Evolutionary conservation across 805 yeast genomes (phyloP), one percentile per base, ranked within the genome.

Genomic region (Starmera amethionina): DNA sequence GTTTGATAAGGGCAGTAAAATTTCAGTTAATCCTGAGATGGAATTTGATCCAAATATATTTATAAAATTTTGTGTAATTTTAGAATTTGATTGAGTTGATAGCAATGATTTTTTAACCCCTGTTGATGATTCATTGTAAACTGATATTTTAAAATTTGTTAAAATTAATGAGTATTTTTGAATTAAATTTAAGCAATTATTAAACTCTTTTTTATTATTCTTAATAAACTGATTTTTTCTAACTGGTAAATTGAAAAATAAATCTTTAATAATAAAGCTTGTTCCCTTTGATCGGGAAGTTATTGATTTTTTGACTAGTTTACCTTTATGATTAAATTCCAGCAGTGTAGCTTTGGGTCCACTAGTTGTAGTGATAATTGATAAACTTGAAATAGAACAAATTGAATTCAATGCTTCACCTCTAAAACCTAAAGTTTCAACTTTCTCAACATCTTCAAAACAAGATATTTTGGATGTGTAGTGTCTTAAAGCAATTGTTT

Each of bases 331-430:
- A 45, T 73, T 74, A 51, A 75, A 84, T 32, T 60, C 68, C 16
- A 90, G 58, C 36, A 58, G 62, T 31, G 70, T 63, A 3, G 86
- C 93, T 34, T 64, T 62, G 1, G 93, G 89, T 0, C 61, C 55
- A 6, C 46, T 46, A 2, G 73, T 65, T 4, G 82, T 68, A 0
- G 88, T 82, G 1, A 51, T 56, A 1, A 83, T 65, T 8, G 52
- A 48, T 7, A 82, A 55, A 7, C 65, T 60, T 1, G 77, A 58
- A 14, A 82, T 63, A 6, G 79, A 69, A 51, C 86, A 78, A 9
- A 84, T 51, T 0, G 90, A 80, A 47, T 82, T 76, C 53, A 84
- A 63, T 0, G 93, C 93, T 56, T 84, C 93, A 25, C 94, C 94
- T 58, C 94, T 67, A 51, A 84, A 84, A 0, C 94, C 94, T 28